Base-by-base conservation (phyloP, 495 filamentous ascomycete genomes). In the Aspergillus asperescens region DNA sequence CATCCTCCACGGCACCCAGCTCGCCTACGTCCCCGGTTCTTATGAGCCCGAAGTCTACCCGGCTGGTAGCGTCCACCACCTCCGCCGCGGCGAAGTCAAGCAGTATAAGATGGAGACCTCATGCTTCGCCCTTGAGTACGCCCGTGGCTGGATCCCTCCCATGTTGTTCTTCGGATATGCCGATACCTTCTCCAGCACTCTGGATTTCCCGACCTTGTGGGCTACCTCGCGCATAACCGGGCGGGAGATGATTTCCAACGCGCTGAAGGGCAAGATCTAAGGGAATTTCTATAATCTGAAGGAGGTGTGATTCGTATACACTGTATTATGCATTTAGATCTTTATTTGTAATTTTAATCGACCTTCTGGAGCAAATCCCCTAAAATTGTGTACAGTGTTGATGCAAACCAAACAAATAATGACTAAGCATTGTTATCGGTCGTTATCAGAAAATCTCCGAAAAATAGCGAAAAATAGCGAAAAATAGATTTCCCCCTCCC, bases 121-220 rank as follows among this genome's bases (percentile, higher is more conserved):
- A 38, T 94, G 89, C 78, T 91, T 89, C 64, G 89, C 89, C 35
- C 80, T 94, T 46, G 89, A 93, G 76, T 89, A 91, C 72, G 89
- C 88, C 20, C 81, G 87, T 59, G 89, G 89, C 60, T 93, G 87
- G 87, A 91, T 94, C 68, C 89, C 89, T 46, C 85, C 84, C 54
- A 93, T 94, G 89, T 73, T 94, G 23, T 82, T 84, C 68, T 93
- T 94, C 70, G 89, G 89, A 15, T 91, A 83, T 63, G 85, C 88
- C 56, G 89, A 93, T 74, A 82, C 78, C 50, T 76, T 92, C 52
- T 79, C 75, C 43, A 86, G 81, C 63, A 90, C 86, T 5, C 74
- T 91, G 48, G 88, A 93, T 63, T 75, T 91, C 66, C 80, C 77
- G 5, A 92, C 88, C 19, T 66, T 94, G 55, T 92, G 86, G 86